Base-by-base conservation (phyloP, 306 rosid species). In the Quillaja saponaria region DNA sequence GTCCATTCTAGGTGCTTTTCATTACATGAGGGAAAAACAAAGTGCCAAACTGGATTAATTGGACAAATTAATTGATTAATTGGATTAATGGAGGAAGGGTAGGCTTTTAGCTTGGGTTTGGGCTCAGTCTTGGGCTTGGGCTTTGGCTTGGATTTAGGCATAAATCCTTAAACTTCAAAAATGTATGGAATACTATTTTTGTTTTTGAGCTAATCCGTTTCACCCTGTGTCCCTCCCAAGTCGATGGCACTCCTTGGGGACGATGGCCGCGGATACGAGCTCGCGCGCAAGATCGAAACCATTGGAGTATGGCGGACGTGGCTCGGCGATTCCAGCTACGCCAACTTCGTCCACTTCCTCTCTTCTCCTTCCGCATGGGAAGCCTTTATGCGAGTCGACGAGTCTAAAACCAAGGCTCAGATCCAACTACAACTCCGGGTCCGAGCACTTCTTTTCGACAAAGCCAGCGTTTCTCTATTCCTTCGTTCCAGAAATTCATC, bases 391-490 rank as follows among this genome's bases (percentile, higher is more conserved):
- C 51, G 80, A 44, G 40, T 70, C 63, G 83, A 85, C 71, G 79
- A 77, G 33, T 71, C 95, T 71, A 84, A 85, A 71, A 75, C 97
- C 68, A 81, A 85, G 77, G 80, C 85, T 56, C 94, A 79, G 71
- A 66, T 86, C 66, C 85, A 74, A 7, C 95, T 92, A 40, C 98
- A 88, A 34, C 92, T 92, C 71, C 63, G 96, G 38, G 98, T 79
- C 33, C 92, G 98, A 12, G 96, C 98, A 0, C 98, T 92, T 57
- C 85, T 92, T 56, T 92, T 88, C 79, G 98, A 92, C 72, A 92
- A 92, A 70, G 95, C 98, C 64, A 50, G 76, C 34, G 74, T 68
- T 64, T 88, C 97, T 20, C 82, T 86, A 39, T 82, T 79, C 76
- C 61, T 79, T 40, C 88, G 79, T 49, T 73, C 82, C 55, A 21